Base-by-base conservation (phyloP, 768 basidiomycete species). In the Nevesoporus exiguus region DNA sequence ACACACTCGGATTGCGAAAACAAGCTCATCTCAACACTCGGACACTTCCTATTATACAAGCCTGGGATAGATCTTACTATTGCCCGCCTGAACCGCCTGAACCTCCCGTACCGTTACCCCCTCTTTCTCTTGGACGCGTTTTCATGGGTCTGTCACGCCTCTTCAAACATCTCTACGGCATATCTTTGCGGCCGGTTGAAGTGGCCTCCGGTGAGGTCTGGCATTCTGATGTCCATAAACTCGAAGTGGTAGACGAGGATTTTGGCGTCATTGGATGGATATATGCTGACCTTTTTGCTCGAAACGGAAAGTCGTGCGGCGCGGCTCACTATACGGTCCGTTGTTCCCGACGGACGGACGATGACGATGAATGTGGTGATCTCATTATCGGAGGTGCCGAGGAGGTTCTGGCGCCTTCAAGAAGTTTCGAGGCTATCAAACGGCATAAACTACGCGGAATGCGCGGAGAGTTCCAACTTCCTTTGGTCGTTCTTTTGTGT, bases 51-150 rank as follows among this genome's bases (percentile, higher is more conserved):
- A 74, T 75, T 22, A 82, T 98, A 47, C 82, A 96, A 59, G 86
- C 93, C n/a, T 99, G 97, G 97, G 97, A 98, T 72, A 81, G 94
- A 60, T 95, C 98, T 61, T 96, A 86, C 67, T 98, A 93, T 70
- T 88, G 91, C 53, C 87, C 88, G 1, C 85, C 85, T 5, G 85
- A 90, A 69, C 82, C 84, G 11, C 85, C 86, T 27, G 81, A 85
- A 13, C 88, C 92, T 25, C 83, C 88, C 52, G 75, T 88, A 69
- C 72, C 89, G 56, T 73, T 92, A 56, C 83, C 85, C 27, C 79
- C 84, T 27, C 78, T 93, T 57, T 93, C 93, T 2, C 80, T 92
- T 19, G 97, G 97, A n/a, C 89, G 88, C 8, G 86, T 90, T 59
- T 87, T 98, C 65, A 86, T 88, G 79, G 95, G 89, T 5, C 77